These are phyloP conservation scores for Plasmodium gallinaceum DNA, from an alignment of 169 alveolate genomes.

Conservation along the genomic window DNA sequence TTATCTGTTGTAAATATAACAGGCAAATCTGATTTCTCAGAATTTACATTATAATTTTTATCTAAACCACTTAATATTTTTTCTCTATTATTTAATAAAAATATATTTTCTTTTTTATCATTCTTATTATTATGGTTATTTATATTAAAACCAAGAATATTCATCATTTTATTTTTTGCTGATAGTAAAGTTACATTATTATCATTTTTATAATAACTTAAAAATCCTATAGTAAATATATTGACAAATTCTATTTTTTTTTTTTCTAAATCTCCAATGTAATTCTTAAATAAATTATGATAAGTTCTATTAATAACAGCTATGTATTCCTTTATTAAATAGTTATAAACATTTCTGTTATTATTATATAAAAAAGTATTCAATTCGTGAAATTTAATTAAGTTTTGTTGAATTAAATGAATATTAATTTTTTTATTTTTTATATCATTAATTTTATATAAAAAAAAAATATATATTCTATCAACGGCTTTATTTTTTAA, in stretches of 20 bases:
- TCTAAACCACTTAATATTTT: slow-evolving; percentile 37
- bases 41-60: not conserved
- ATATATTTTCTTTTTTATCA: slow-evolving; percentile 28
- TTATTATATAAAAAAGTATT: slow-evolving; percentile 46
- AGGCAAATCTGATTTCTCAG: not conserved
- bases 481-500: slow-evolving; percentile 42
- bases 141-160: slow-evolving; percentile 41
- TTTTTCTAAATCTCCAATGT: slow-evolving; percentile 6
- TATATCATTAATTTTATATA: slow-evolving; percentile 70
- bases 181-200: slow-evolving; percentile 3
- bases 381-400: slow-evolving; percentile 17
- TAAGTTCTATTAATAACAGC: slow-evolving; percentile 37
- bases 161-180: slow-evolving; percentile 71
- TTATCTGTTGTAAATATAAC: slow-evolving; percentile 21
- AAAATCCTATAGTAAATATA: not conserved
- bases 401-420: slow-evolving; percentile 75
- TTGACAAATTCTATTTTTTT: slow-evolving; percentile 4
- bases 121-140: not conserved
- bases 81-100: slow-evolving; percentile 23
- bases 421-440: slow-evolving; percentile 78
- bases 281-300: slow-evolving; percentile 21
- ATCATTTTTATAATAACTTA: not conserved
- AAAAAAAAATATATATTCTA: slow-evolving; percentile 22
- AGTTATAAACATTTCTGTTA: slow-evolving; percentile 18
- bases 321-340: slow-evolving; percentile 34